Evolutionary conservation across 257 asterid genomes (phyloP), one percentile per base, ranked within the genome.

Genomic region (Lithospermum erythrorhizon): DNA sequence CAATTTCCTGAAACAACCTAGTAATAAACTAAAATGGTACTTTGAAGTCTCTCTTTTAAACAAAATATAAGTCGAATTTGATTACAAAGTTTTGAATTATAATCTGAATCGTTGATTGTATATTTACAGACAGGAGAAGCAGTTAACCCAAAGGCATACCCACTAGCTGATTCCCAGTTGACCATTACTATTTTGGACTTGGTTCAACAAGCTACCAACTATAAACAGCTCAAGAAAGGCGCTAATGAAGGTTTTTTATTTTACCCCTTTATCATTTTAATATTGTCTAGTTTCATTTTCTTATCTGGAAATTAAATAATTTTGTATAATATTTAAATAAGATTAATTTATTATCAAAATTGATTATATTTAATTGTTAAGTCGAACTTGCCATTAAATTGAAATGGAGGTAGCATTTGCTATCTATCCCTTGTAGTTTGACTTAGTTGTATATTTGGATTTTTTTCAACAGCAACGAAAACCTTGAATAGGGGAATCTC

Each of bases 161-260:
- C 96, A 5, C 70, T 90, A 72, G 97, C 96, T 7, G 97, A 84
- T 74, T 69, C 94, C 22, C 90, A 87, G 71, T 78, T 90, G 72
- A 77, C 94, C 22, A 85, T 75, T 1, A 87, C 96, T 9, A 90
- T 90, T 20, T 76, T 85, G 65, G 96, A 90, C 72, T 68, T 90
- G 76, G 96, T 90, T 55, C 94, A 83, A 53, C 96, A 85, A 76
- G 97, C 96, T 64, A 85, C 95, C 22, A 85, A 90, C 53, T 87
- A 85, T 81, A 90, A 85, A 68, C 96, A 90, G 69, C 96, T 90
- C 69, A 90, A 90, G 52, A 90, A 90, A 82, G 96, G 97, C 11
- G 97, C 96, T 64, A 90, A 87, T 78, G 97, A 90, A 85, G 97
- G 97, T 90, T 9, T 2, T 15, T 23, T 3, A 3, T 25, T 1